phyloP scores from a whole-genome alignment of 306 rosid genomes.

The Biancaea sappan region DNA sequence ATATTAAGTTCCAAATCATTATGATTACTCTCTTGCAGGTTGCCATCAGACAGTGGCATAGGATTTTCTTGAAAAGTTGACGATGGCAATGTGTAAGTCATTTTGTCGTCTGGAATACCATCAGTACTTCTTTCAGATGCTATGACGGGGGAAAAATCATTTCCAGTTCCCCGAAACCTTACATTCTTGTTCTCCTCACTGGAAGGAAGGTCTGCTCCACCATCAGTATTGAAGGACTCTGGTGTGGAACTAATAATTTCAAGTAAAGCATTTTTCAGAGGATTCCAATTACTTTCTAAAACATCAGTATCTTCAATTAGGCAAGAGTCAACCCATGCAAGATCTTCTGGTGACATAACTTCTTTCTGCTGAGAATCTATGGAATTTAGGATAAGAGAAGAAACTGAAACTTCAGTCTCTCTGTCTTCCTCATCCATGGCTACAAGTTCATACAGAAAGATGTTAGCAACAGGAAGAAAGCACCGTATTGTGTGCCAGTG shows the following conservation, averaged over 20 bases:
- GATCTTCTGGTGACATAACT: slow-evolving; percentile 63
- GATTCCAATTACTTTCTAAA: slow-evolving; percentile 49
- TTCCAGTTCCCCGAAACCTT: not conserved
- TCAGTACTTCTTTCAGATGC: not conserved
- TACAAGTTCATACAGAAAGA: slow-evolving; percentile 29
- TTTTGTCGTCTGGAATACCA: not conserved
- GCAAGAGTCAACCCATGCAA: slow-evolving; percentile 78
- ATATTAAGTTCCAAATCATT: slow-evolving; percentile 19
- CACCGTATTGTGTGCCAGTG: not conserved
- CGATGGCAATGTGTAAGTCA: not conserved
- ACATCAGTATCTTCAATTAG: slow-evolving; percentile 40
- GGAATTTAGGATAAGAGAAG: slow-evolving; percentile 26
- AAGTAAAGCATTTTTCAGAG: slow-evolving; percentile 59
- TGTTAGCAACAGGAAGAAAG: slow-evolving; percentile 22
- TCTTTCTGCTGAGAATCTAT: slow-evolving; percentile 16
- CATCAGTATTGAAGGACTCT: slow-evolving; percentile 24
- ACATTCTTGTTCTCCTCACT: slow-evolving; percentile 18
- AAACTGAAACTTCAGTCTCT: slow-evolving; percentile 33
- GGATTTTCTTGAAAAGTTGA: not conserved
- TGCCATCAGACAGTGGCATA: not conserved
- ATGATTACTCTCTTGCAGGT: not conserved
- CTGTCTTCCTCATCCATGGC: slow-evolving; percentile 37
- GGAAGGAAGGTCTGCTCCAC: slow-evolving; percentile 38
- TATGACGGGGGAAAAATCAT: not conserved
- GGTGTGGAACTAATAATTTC: slow-evolving; percentile 56